These are phyloP conservation scores for Haplographium delicatum DNA, from an alignment of 495 filamentous ascomycete species.

Conservation along the genomic window DNA sequence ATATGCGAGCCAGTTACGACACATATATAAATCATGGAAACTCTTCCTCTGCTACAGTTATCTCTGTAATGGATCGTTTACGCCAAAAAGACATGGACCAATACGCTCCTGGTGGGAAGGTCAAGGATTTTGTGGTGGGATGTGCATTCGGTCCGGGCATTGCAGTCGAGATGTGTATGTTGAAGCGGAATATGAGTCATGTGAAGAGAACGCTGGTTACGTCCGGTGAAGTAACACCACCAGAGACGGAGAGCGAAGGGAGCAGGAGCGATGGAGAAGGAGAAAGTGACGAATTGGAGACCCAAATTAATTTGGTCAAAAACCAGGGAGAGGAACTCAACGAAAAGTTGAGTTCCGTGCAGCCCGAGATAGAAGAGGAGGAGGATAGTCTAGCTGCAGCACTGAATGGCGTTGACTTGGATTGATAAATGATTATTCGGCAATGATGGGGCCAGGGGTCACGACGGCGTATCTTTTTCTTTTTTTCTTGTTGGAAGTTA, in stretches of 20 bases:
- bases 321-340: slow-evolving; percentile 10
- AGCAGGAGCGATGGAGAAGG: slow-evolving; percentile 25
- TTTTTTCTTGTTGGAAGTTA: no score
- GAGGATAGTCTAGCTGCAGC: slow-evolving; percentile 36
- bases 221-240: slow-evolving; percentile 18
- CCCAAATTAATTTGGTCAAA: slow-evolving; percentile 10
- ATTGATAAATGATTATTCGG: slow-evolving; percentile 27
- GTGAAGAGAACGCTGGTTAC: slow-evolving; percentile 13
- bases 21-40: slow-evolving; percentile 61
- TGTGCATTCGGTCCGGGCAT: slow-evolving; percentile 64
- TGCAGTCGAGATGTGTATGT: slow-evolving; percentile 55
- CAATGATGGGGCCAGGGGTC: no score
- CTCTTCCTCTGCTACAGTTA: slow-evolving; percentile 54
- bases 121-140: slow-evolving; percentile 52
- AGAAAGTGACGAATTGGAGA: slow-evolving; percentile 16
- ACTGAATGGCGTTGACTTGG: slow-evolving; percentile 39
- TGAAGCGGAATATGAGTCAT: slow-evolving; percentile 37
- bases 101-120: slow-evolving; percentile 37
- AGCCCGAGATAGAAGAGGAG: slow-evolving; percentile 19
- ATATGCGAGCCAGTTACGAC: slow-evolving; percentile 57
- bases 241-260: slow-evolving; percentile 23
- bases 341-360: slow-evolving; percentile 12
- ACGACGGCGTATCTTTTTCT: no score
- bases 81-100: slow-evolving; percentile 53
- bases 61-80: slow-evolving; percentile 54